A percentile compares a stretch with the other conserved stretches of the same genome.
Evolutionary conservation across 1,284 basidiomycete species (phyloP).

Genomic region (Neonothopanus nambi): DNA sequence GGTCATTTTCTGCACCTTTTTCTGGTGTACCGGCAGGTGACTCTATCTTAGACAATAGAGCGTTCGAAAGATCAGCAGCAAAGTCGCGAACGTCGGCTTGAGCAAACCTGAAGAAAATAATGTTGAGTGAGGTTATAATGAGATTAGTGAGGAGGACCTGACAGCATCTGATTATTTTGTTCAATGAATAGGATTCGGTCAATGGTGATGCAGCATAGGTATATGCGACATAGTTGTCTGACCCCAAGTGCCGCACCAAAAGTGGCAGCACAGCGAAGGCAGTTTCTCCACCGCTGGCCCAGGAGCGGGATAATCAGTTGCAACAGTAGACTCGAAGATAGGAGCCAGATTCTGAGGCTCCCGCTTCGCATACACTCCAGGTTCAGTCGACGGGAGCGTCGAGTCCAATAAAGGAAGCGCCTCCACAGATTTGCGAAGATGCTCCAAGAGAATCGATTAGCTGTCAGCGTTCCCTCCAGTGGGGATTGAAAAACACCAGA

Average conservation of each 20-base stretch:
- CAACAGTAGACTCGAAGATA: conserved; percentile 1
- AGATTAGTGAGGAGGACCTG: conserved; percentile 27
- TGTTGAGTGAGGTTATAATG: conserved; percentile 1
- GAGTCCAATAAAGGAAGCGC: too few relatives aligned
- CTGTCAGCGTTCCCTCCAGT: too few relatives aligned
- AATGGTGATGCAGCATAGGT: conserved; percentile 92
- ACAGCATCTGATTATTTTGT: conserved; percentile 70
- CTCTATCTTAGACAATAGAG: conserved; percentile 83
- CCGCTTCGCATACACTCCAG: neutral
- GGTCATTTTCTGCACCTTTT: conserved; percentile 97
- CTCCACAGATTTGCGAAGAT: neutral
- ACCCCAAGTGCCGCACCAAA: conserved; percentile 82
- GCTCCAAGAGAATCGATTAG: too few relatives aligned
- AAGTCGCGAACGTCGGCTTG: conserved; percentile 86
- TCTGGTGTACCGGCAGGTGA: conserved; percentile 83
- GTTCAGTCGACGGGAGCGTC: too few relatives aligned
- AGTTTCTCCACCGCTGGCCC: conserved; percentile 33
- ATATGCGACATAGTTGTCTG: conserved; percentile 82
- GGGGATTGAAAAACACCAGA: too few relatives aligned
- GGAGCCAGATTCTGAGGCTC: conserved; percentile 2
- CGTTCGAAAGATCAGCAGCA: conserved; percentile 75
- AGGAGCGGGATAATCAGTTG: neutral
- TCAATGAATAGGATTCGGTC: conserved; percentile 90
- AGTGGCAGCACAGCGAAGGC: conserved; percentile 78
- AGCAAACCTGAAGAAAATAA: conserved; percentile 61